Evolutionary conservation across 495 filamentous ascomycete species (phyloP).

Genomic region (Lophiostoma macrostomum): DNA sequence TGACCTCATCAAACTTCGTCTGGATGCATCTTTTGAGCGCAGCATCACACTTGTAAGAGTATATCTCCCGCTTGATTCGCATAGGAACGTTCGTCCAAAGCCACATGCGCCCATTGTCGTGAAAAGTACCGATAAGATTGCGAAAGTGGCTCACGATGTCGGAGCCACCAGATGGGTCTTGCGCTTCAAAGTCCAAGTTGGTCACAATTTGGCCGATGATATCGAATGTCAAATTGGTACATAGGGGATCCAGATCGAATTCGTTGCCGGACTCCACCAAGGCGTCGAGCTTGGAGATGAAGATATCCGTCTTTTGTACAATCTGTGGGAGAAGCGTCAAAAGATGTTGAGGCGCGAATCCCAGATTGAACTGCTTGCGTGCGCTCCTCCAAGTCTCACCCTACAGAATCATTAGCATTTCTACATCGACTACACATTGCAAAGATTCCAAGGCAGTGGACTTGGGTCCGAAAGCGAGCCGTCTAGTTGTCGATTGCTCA

Average conservation of each 20-base stretch:
- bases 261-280: constrained; percentile 17
- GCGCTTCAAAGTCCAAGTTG: constrained; percentile 16
- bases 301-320: constrained; percentile 23
- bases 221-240: constrained; percentile 31
- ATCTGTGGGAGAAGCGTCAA: constrained; percentile 30
- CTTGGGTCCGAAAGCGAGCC: too few species aligned
- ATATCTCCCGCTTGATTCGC: constrained; percentile 4
- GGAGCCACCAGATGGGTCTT: neutral
- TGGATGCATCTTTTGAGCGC: constrained; percentile 21
- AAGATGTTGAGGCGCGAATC: constrained; percentile 31
- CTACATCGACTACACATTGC: too few species aligned
- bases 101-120: constrained; percentile 18
- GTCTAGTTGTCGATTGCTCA: too few species aligned
- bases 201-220: constrained; percentile 30
- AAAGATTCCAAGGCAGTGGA: too few species aligned
- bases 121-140: constrained; percentile 7
- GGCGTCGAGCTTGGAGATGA: constrained; percentile 21
- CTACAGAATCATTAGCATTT: too few species aligned
- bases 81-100: constrained; percentile 13
- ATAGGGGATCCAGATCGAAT: constrained; percentile 26
- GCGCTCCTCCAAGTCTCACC: constrained; percentile 26
- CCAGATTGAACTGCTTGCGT: constrained; percentile 31
- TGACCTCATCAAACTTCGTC: constrained; percentile 25
- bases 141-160: constrained; percentile 16
- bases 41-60: constrained; percentile 2